These are phyloP conservation scores for Coffea canephora DNA, from an alignment of 257 asterid species.

Conservation along the genomic window DNA sequence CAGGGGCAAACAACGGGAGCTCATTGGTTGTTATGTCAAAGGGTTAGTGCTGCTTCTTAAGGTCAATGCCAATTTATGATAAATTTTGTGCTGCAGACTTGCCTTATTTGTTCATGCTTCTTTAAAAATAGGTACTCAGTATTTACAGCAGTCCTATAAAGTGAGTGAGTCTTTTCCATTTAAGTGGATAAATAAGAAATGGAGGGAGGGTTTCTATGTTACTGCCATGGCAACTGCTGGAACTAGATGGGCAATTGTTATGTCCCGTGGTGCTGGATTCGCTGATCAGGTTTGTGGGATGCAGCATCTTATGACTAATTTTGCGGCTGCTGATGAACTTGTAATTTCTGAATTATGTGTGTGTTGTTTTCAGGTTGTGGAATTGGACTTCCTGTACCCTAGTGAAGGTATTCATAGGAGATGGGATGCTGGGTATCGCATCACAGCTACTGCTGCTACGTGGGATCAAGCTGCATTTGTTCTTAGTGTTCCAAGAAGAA, in stretches of 20 bases:
- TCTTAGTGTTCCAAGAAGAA: constrained; percentile 63
- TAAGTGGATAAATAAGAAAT: constrained; percentile 94
- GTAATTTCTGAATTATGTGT: too few species aligned
- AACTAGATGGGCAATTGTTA: constrained; percentile 69
- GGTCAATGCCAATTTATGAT: neutral
- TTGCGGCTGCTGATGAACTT: neutral
- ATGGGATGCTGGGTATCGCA: constrained; percentile 77
- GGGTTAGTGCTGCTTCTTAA: constrained; percentile 43
- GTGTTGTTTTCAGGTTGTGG: constrained; percentile 56
- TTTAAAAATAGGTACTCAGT: constrained; percentile 56
- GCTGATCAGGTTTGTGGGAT: constrained; percentile 59
- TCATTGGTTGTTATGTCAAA: constrained; percentile 85
- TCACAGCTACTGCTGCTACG: constrained; percentile 83
- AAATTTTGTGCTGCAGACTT: neutral
- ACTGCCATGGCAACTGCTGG: constrained; percentile 91
- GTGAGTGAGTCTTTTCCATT: constrained; percentile 83
- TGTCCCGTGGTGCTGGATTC: constrained; percentile 83
- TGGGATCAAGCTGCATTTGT: constrained; percentile 69
- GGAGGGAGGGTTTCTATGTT: constrained; percentile 79
- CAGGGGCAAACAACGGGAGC: constrained; percentile 75
- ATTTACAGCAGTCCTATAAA: constrained; percentile 80
- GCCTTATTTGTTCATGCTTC: constrained; percentile 10
- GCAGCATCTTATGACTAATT: neutral
- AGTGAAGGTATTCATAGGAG: constrained; percentile 86
- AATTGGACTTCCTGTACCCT: constrained; percentile 80